These are phyloP conservation scores for Podospora bellae-mahoneyi DNA, from an alignment of 495 filamentous ascomycete genomes.

Conservation along the genomic window DNA sequence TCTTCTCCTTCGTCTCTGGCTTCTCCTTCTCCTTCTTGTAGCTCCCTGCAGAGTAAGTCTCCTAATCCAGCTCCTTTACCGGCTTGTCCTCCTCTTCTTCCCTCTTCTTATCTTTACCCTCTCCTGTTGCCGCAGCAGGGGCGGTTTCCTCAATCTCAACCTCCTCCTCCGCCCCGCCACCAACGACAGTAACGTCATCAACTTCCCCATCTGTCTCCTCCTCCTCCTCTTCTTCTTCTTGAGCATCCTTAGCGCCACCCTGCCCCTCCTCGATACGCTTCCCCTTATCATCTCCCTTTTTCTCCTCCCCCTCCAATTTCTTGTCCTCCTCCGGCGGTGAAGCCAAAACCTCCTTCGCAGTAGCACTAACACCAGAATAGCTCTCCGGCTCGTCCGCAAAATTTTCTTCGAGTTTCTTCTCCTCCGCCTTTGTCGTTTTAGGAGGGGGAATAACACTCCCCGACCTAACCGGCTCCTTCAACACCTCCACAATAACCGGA, in stretches of 20 bases:
- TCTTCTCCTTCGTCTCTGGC: neutral
- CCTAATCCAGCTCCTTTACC: neutral
- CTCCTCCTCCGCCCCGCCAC: neutral
- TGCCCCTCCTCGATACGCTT: slow-evolving; percentile 14
- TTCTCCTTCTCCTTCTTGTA: neutral
- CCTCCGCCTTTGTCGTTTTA: slow-evolving; percentile 4
- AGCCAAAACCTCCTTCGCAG: neutral
- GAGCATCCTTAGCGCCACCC: neutral
- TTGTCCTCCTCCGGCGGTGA: neutral
- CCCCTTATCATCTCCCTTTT: slow-evolving; percentile 27
- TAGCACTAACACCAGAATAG: neutral
- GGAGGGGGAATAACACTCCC: slow-evolving; percentile 28
- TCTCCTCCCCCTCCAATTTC: slow-evolving; percentile 16
- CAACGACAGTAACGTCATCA: neutral
- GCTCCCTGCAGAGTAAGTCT: neutral
- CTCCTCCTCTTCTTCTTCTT: neutral
- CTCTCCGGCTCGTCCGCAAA: neutral
- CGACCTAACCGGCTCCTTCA: slow-evolving; percentile 22
- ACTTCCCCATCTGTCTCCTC: neutral
- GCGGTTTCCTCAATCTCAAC: neutral
- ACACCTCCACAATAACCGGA: slow-evolving; percentile 40
- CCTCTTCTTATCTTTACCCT: slow-evolving; percentile 7
- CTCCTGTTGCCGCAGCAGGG: neutral
- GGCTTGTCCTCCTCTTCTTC: neutral
- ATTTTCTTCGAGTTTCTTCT: neutral